phyloP scores from a whole-genome alignment of 805 yeast genomes.

The Candida montana region DNA sequence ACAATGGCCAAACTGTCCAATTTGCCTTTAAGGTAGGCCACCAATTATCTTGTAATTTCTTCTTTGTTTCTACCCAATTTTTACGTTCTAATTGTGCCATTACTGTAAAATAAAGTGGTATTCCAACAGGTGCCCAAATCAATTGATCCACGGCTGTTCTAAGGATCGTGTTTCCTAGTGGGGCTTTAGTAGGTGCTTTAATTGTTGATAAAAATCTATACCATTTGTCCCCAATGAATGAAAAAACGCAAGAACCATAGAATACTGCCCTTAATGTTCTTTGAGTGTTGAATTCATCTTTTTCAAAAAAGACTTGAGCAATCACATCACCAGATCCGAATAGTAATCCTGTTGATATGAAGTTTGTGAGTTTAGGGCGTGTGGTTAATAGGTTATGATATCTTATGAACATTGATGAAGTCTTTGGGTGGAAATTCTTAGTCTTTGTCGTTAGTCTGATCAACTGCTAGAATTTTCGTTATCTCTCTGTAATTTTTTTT shows the following conservation, averaged over 20 bases:
- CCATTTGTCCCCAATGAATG: slow-evolving; percentile 73
- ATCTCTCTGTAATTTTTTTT: too few relatives aligned
- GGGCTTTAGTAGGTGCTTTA: slow-evolving; percentile 29
- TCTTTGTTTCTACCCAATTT: slow-evolving; percentile 32
- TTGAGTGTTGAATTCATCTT: slow-evolving; percentile 37
- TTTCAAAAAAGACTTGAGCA: slow-evolving; percentile 52
- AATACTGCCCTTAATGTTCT: slow-evolving; percentile 59
- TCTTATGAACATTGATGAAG: slow-evolving; percentile 10
- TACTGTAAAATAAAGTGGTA: slow-evolving; percentile 64
- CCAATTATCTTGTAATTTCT: slow-evolving; percentile 47
- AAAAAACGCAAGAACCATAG: slow-evolving; percentile 71
- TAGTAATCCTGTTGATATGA: slow-evolving; percentile 48
- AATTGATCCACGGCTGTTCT: slow-evolving; percentile 70
- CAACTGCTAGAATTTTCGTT: too few relatives aligned
- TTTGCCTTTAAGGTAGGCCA: slow-evolving; percentile 66
- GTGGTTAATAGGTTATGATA: slow-evolving; percentile 27
- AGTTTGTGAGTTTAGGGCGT: slow-evolving; percentile 50
- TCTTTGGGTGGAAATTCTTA: too few relatives aligned
- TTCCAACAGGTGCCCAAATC: slow-evolving; percentile 70
- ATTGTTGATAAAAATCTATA: slow-evolving; percentile 47
- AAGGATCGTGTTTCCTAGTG: slow-evolving; percentile 31
- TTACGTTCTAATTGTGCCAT: slow-evolving; percentile 65
- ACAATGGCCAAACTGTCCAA: slow-evolving; percentile 88
- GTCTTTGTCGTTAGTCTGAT: too few relatives aligned
- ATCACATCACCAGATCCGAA: slow-evolving; percentile 73